Conservation (phyloP, 2,329 filamentous ascomycete species). For the Aspergillus ruber region DNA sequence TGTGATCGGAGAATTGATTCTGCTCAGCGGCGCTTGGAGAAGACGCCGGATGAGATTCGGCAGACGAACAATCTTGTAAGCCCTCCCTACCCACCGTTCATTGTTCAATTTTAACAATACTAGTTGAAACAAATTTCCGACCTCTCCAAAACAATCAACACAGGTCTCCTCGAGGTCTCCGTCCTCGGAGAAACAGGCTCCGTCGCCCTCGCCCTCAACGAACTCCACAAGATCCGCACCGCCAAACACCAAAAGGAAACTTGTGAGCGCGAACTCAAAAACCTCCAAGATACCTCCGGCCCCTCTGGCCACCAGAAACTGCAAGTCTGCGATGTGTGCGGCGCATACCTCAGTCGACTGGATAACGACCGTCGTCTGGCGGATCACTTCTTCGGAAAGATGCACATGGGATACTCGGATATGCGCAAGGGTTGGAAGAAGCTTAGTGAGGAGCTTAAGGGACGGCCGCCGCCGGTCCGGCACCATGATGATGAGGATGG, state of each 20-base stretch:
- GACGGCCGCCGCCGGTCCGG: slow-evolving; percentile 56
- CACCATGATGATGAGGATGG: slow-evolving; percentile 51
- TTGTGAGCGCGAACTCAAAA: slow-evolving; percentile 80
- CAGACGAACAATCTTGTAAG: slow-evolving; percentile 79
- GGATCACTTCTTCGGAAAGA: slow-evolving; percentile 98
- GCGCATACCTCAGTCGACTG: slow-evolving; percentile 82
- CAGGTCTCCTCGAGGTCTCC: slow-evolving; percentile 76
- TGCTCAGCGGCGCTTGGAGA: slow-evolving; percentile 84
- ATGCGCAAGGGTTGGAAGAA: slow-evolving; percentile 91
- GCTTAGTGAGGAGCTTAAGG: slow-evolving; percentile 81
- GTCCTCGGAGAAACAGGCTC: slow-evolving; percentile 75
- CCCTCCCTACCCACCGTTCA: neutral
- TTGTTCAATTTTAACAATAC: neutral
- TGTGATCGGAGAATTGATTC: slow-evolving; percentile 91
- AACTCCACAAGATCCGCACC: slow-evolving; percentile 78
- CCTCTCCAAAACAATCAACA: slow-evolving; percentile 68
- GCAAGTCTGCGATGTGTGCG: slow-evolving; percentile 97
- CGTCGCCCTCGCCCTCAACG: slow-evolving; percentile 75
- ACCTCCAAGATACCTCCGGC: slow-evolving; percentile 82
- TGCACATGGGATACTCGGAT: slow-evolving; percentile 96
- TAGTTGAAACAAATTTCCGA: slow-evolving; percentile 79
- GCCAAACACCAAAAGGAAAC: slow-evolving; percentile 76
- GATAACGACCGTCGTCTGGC: slow-evolving; percentile 92
- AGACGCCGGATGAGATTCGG: slow-evolving; percentile 93
- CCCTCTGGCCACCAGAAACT: slow-evolving; percentile 95